Evolutionary conservation across 805 yeast genomes (phyloP).

Genomic region (Myxozyma nipponensis): DNA sequence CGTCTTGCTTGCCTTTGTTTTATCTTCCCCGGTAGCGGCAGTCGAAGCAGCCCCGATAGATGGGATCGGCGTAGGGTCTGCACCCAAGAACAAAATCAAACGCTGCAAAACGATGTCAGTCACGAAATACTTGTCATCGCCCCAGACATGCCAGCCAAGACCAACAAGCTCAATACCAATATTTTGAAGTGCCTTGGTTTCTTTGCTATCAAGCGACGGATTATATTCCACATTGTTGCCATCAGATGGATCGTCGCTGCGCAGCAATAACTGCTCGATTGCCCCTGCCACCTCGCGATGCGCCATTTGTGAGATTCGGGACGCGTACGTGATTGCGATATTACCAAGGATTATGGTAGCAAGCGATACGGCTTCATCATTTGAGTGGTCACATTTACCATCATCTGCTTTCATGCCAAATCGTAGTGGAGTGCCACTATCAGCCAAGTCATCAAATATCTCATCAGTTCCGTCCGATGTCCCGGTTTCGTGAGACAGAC

Average conservation of each 20-base stretch:
- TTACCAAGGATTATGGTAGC: constrained; percentile 22
- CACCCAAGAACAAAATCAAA: constrained; percentile 16
- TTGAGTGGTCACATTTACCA: constrained; percentile 2
- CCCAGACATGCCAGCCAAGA: constrained; percentile 25
- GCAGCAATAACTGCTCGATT: constrained; percentile 8
- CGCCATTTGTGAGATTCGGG: constrained; percentile 9
- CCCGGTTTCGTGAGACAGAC: constrained; percentile 3
- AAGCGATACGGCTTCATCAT: constrained; percentile 13
- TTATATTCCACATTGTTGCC: background rate
- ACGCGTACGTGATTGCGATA: constrained; percentile 13
- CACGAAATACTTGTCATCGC: constrained; percentile 15
- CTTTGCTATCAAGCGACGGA: constrained; percentile 6
- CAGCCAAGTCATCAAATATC: constrained; percentile 11
- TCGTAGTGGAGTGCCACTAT: background rate
- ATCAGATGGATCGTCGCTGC: constrained; percentile 1
- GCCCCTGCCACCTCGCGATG: constrained; percentile 21
- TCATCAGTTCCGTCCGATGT: constrained; percentile 13
- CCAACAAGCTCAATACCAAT: constrained; percentile 25
- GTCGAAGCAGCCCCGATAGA: background rate
- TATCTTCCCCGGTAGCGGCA: background rate
- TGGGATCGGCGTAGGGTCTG: constrained; percentile 11
- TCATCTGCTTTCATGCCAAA: constrained; percentile 2
- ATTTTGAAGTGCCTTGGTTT: constrained; percentile 13
- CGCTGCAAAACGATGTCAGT: constrained; percentile 4
- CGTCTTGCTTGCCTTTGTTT: background rate